phyloP scores from a whole-genome alignment of 2,329 filamentous ascomycete genomes.

The Periglandula ipomoeae region DNA sequence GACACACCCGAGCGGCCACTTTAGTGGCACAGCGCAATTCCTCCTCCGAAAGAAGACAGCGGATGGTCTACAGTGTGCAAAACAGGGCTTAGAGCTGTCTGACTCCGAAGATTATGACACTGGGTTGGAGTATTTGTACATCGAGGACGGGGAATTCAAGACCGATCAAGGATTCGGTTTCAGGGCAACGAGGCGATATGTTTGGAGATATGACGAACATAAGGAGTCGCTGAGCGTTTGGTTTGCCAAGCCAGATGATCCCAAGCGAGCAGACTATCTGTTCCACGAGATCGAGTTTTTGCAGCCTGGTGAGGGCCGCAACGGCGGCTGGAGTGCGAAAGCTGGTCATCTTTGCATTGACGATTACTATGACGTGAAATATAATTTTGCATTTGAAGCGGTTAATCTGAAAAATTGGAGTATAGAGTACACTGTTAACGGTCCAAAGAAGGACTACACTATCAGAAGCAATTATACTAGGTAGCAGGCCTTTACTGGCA shows the following conservation, averaged over 20 bases:
- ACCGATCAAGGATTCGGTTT: conserved; percentile 48
- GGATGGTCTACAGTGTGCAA: conserved; percentile 35
- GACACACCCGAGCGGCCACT: conserved; percentile 54
- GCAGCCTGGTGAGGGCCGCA: conserved; percentile 21
- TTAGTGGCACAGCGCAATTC: conserved; percentile 57
- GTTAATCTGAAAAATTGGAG: conserved; percentile 49
- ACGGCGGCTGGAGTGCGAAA: conserved; percentile 50
- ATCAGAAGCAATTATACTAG: conserved; percentile 45
- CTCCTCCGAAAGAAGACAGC: conserved; percentile 49
- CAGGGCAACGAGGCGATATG: conserved; percentile 55
- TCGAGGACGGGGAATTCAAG: conserved; percentile 57
- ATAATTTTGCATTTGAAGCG: conserved; percentile 55
- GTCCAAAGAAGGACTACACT: conserved; percentile 66
- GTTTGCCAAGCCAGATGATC: conserved; percentile 60
- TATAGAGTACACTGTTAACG: conserved; percentile 56
- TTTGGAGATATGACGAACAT: conserved; percentile 59
- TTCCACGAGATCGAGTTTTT: conserved; percentile 66
- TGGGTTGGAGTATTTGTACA: conserved; percentile 56
- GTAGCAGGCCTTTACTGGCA: conserved; percentile 4
- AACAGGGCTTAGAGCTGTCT: conserved; percentile 1
- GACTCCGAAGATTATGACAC: conserved; percentile 19
- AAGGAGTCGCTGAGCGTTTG: conserved; percentile 58
- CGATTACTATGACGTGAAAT: conserved; percentile 62
- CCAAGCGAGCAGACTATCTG: conserved; percentile 56
- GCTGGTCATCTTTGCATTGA: conserved; percentile 62